Base-by-base conservation (phyloP, 257 asterid genomes). In the Eucommia ulmoides region DNA sequence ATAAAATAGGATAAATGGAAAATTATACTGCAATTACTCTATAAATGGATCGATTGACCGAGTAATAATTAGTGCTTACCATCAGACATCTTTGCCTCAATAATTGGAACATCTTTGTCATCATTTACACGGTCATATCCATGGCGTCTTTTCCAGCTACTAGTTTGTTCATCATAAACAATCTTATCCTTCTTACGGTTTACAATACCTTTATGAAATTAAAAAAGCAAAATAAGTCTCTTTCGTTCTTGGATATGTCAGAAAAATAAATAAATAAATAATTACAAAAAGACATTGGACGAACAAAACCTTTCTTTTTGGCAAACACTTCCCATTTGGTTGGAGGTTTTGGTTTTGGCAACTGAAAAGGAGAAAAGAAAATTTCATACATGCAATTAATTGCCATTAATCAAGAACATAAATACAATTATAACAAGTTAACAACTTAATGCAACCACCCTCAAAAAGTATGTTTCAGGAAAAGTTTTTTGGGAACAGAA, bases 271-370 rank as follows among this genome's bases (percentile, higher is more conserved):
- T 26, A 12, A 18, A 15, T 18, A 12, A 29, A 29, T 29, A 5
- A 12, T 29, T 29, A 5, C 38, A 29, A 29, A 29, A 29, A 12
- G 8, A 29, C 38, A 6, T 29, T 5, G 12, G 6, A 29, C 12
- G 6, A 29, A 29, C 6, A 75, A n/a, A 19, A 84, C 98, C 99
- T 83, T 81, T 91, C 83, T 79, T 83, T 54, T 72, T 55, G 53
- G 99, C 97, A 65, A 91, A 91, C 54, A 20, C 11, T 65, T 91
- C 99, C 99, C 97, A 91, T 63, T 64, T 78, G 23, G 99, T 86
- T 12, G 95, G 99, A 41, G 95, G 95, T 58, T 61, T 77, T 47
- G 99, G 99, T 64, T 56, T 86, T 33, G 99, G 99, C 33, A 91
- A 76, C 98, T 89, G 84, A 54, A 68, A 59, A 45, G 56, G 41